A percentile compares a stretch with the other conserved stretches of the same genome.
Evolutionary conservation across 768 basidiomycete species (phyloP).

Genomic region (Rhizopogon salebrosus): DNA sequence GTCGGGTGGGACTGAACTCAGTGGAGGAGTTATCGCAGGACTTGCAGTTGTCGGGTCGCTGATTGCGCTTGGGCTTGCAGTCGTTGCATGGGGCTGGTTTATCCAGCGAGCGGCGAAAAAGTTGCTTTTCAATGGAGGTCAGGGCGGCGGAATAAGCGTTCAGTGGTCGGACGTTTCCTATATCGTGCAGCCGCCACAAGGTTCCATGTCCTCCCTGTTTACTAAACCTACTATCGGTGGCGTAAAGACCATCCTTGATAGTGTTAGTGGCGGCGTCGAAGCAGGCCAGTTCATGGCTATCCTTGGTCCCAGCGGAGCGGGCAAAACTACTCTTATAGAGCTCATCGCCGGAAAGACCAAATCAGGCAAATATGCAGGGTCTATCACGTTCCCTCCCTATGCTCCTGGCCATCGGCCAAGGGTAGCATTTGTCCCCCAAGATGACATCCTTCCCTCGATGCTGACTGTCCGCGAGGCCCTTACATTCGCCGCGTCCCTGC

Average conservation of each 20-base stretch:
- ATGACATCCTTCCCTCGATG: slow-evolving; percentile 74
- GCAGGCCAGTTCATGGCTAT: slow-evolving; percentile 89
- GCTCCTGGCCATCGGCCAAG: slow-evolving; percentile 37
- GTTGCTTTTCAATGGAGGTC: slow-evolving; percentile 31
- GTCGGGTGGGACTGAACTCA: slow-evolving; percentile 42
- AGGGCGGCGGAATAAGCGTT: slow-evolving; percentile 52
- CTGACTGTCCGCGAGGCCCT: slow-evolving; percentile 82
- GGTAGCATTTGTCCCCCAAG: slow-evolving; percentile 84
- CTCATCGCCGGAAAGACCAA: slow-evolving; percentile 84
- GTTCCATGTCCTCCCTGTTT: neutral
- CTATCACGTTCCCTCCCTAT: slow-evolving; percentile 49
- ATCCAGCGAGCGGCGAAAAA: slow-evolving; percentile 59
- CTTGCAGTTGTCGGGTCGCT: slow-evolving; percentile 78
- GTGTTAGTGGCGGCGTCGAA: slow-evolving; percentile 61
- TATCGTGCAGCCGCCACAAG: slow-evolving; percentile 35
- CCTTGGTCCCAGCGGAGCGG: slow-evolving; percentile 89
- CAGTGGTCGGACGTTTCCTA: slow-evolving; percentile 71
- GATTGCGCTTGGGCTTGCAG: slow-evolving; percentile 47
- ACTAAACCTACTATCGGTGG: neutral
- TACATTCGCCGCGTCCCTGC: slow-evolving; percentile 79
- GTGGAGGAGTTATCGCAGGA: slow-evolving; percentile 86
- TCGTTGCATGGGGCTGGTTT: slow-evolving; percentile 60
- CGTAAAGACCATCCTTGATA: slow-evolving; percentile 64
- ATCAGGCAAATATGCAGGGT: slow-evolving; percentile 61
- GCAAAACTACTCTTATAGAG: slow-evolving; percentile 90